Conservation (phyloP, 768 basidiomycete genomes). For the Lenzites betulinus region DNA sequence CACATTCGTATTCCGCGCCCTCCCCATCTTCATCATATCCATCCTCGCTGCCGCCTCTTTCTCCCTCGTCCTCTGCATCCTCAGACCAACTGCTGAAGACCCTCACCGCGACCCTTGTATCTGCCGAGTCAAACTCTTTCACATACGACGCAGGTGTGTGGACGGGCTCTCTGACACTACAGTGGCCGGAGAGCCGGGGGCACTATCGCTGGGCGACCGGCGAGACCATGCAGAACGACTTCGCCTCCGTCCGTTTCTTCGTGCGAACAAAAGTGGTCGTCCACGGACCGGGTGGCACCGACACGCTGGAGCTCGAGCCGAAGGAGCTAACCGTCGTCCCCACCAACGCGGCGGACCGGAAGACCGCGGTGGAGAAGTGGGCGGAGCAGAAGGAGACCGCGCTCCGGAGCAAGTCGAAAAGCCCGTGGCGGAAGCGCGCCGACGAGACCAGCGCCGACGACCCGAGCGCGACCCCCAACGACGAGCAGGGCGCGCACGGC, state of each 20-base stretch:
- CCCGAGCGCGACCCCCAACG: neutral
- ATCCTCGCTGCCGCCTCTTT: conserved; percentile 1
- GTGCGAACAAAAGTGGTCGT: conserved; percentile 70
- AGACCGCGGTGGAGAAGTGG: conserved; percentile 62
- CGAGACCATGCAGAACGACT: conserved; percentile 68
- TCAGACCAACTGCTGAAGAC: conserved; percentile 35
- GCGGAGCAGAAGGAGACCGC: conserved; percentile 39
- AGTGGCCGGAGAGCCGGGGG: conserved; percentile 72
- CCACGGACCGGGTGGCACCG: conserved; percentile 52
- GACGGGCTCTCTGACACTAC: conserved; percentile 65
- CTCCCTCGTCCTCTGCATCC: conserved; percentile 14
- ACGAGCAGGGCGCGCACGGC: conserved; percentile 5
- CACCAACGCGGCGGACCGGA: conserved; percentile 69
- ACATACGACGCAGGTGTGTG: conserved; percentile 59
- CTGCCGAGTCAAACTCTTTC: conserved; percentile 52
- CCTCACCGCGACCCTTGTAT: conserved; percentile 54
- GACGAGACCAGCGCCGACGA: conserved; percentile 13
- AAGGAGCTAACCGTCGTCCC: conserved; percentile 67
- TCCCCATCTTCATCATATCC: conserved; percentile 24
- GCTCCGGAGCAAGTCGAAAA: conserved; percentile 25
- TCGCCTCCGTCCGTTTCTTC: conserved; percentile 70
- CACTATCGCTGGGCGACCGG: conserved; percentile 78
- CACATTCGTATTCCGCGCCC: conserved; percentile 11
- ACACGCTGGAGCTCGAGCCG: conserved; percentile 70
- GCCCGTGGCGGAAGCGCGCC: conserved; percentile 21